phyloP scores from a whole-genome alignment of 176 grass and related monocot species.

The Carex kokanica region DNA sequence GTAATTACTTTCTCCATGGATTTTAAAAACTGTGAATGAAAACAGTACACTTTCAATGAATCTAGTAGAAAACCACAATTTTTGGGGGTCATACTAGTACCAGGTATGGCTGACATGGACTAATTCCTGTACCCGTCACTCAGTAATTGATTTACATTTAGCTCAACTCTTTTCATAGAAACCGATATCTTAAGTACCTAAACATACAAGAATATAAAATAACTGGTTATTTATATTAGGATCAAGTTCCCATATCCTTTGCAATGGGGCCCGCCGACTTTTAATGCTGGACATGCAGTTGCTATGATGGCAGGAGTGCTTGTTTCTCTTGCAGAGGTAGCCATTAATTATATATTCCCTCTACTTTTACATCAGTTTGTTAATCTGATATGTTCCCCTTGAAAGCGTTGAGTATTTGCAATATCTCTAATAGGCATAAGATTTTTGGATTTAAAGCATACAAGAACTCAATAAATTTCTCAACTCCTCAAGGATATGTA shows the following conservation, averaged over 20 bases:
- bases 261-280: slow-evolving; percentile 53
- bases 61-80: not conserved
- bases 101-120: not conserved
- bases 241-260: slow-evolving; percentile 62
- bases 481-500: not conserved
- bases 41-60: not conserved
- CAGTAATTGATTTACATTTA: not conserved
- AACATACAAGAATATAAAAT: not conserved
- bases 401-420: not conserved
- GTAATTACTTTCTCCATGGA: slow-evolving; percentile 18
- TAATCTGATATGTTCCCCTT: not conserved
- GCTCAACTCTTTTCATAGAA: not conserved
- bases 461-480: not conserved
- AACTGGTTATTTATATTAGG: slow-evolving; percentile 31
- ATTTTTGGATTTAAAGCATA: not conserved
- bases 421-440: not conserved
- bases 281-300: slow-evolving; percentile 46
- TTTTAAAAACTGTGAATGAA: not conserved
- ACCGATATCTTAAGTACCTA: not conserved
- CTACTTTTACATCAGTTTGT: not conserved
- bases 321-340: slow-evolving; percentile 49
- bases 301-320: slow-evolving; percentile 52
- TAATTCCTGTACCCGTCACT: not conserved
- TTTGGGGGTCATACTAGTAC: not conserved
- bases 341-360: not conserved